A percentile compares a stretch with the other conserved stretches of the same genome.
These are phyloP conservation scores for Verticillium dahliae DNA, from an alignment of 2,329 filamentous ascomycete species.

Conservation along the genomic window DNA sequence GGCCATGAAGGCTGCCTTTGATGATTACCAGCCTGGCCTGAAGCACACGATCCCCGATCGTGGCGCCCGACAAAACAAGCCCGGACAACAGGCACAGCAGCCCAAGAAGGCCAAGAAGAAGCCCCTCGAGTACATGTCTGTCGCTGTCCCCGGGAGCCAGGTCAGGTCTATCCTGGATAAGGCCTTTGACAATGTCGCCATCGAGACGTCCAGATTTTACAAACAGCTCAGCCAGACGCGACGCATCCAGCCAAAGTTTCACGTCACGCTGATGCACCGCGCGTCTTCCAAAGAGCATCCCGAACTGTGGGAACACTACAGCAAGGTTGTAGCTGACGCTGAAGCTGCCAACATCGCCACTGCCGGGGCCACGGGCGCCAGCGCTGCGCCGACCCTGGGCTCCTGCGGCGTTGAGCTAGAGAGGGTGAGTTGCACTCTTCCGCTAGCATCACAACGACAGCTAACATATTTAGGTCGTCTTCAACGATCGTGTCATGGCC, in stretches of 20 bases:
- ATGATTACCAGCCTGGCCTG: constrained; percentile 69
- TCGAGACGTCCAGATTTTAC: constrained; percentile 59
- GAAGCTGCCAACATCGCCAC: constrained; percentile 23
- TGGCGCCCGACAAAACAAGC: constrained; percentile 27
- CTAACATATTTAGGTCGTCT: constrained; percentile 53
- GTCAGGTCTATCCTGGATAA: constrained; percentile 56
- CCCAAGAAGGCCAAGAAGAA: constrained; percentile 34
- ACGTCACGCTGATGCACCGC: constrained; percentile 89
- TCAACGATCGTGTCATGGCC: constrained; percentile 82
- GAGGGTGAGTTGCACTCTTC: constrained; percentile 33
- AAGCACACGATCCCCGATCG: constrained; percentile 67
- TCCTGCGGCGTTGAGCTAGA: constrained; percentile 58
- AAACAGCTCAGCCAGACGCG: constrained; percentile 64
- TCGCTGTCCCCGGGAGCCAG: constrained; percentile 35
- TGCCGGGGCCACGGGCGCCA: constrained; percentile 10
- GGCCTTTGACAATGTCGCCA: constrained; percentile 49
- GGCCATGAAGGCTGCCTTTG: constrained; percentile 69
- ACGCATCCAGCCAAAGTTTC: constrained; percentile 79
- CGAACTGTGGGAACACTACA: constrained; percentile 71
- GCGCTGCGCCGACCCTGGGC: constrained; percentile 41
- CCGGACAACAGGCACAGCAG: constrained; percentile 20
- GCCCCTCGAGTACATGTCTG: constrained; percentile 50
- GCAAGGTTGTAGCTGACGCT: constrained; percentile 45
- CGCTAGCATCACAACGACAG: neutral
- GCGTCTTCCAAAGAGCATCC: constrained; percentile 53